phyloP scores from a whole-genome alignment of 139 green algal species.

The Desmodesmus armatus region DNA sequence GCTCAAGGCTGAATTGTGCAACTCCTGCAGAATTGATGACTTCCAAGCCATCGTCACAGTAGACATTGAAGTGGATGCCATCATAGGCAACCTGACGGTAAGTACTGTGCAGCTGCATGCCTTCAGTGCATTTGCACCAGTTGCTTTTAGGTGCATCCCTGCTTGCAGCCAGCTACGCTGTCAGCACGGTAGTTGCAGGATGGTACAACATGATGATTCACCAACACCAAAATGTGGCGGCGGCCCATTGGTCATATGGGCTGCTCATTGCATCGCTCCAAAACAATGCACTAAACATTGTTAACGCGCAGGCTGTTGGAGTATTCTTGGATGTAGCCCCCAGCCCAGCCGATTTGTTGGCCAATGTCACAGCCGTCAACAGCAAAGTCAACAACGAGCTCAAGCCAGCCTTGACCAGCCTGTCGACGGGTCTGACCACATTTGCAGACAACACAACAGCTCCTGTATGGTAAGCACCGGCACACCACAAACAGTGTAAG shows the following conservation, averaged over 20 bases:
- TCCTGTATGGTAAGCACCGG: neutral
- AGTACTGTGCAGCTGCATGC: neutral
- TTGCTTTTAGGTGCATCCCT: neutral
- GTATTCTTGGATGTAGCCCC: slow-evolving; percentile 18
- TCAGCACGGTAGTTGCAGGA: too few species aligned
- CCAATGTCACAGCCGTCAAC: neutral
- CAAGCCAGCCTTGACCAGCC: neutral
- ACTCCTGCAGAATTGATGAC: too few species aligned
- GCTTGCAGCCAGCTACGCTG: too few species aligned
- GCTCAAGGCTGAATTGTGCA: too few species aligned
- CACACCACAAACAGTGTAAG: neutral
- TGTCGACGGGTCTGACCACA: neutral
- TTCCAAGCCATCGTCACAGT: slow-evolving; percentile 32
- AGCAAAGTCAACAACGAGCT: neutral
- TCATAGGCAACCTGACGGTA: slow-evolving; percentile 20
- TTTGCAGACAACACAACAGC: neutral
- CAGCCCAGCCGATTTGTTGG: neutral
- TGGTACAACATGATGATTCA: too few species aligned
- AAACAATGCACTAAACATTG: too few species aligned
- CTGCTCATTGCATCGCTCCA: neutral
- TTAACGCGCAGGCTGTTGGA: slow-evolving; percentile 9
- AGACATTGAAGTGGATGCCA: slow-evolving; percentile 9
- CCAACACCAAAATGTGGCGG: neutral
- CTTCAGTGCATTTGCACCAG: neutral
- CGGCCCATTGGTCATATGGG: neutral